Conservation (phyloP, 805 yeast genomes). For the Cyberlindnera maclurae region DNA sequence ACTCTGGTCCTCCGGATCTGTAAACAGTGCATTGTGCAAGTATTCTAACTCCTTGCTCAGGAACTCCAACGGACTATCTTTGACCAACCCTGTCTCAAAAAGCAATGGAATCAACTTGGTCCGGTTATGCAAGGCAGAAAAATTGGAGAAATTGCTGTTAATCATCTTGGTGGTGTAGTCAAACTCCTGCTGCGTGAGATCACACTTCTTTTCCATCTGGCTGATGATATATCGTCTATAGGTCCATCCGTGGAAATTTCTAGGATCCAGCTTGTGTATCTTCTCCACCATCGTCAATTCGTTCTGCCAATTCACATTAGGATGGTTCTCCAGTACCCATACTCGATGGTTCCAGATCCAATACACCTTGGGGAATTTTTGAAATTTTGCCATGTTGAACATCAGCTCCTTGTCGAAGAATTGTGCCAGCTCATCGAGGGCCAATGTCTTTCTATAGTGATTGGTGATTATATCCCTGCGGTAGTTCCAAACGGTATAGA, state of each 20-base stretch:
- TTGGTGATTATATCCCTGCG: conserved; percentile 60
- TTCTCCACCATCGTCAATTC: conserved; percentile 68
- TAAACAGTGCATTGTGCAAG: conserved; percentile 76
- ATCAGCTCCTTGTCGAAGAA: conserved; percentile 50
- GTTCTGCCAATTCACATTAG: conserved; percentile 52
- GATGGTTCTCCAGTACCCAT: conserved; percentile 63
- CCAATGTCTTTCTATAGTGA: conserved; percentile 11
- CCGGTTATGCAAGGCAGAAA: conserved; percentile 94
- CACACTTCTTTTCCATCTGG: conserved; percentile 24
- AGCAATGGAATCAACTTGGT: conserved; percentile 57
- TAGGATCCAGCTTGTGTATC: conserved; percentile 61
- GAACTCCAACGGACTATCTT: conserved; percentile 29
- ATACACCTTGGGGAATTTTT: conserved; percentile 76
- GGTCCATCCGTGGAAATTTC: conserved; percentile 96
- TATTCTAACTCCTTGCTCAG: conserved; percentile 55
- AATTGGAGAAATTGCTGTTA: conserved; percentile 80
- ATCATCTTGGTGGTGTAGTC: conserved; percentile 73
- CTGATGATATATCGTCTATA: conserved; percentile 70
- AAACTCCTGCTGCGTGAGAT: conserved; percentile 47
- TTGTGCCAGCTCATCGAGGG: conserved; percentile 19
- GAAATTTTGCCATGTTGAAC: conserved; percentile 52
- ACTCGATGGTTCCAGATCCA: conserved; percentile 95
- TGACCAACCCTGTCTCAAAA: conserved; percentile 24
- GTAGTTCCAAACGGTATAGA: conserved; percentile 85
- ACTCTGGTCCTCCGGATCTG: conserved; percentile 92